Percentiles rank a stretch among this genome's conserved stretches.
Conservation (phyloP, 1,139 yeast genomes). For the Lodderomyces orthopsilosis region DNA sequence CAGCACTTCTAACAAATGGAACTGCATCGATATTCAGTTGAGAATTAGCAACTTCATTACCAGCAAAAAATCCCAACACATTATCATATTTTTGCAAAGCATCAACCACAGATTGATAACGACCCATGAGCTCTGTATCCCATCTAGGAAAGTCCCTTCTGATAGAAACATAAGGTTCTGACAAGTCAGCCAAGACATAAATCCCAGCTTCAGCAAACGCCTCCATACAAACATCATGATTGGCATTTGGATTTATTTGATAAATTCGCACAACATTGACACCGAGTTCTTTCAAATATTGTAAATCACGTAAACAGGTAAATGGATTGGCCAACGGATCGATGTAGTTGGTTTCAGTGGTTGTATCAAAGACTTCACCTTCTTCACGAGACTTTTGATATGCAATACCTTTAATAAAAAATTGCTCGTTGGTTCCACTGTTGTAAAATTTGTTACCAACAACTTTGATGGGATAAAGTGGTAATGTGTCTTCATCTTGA, state of each 20-base stretch:
- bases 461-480: constrained; percentile 15
- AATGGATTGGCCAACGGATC: constrained; percentile 52
- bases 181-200: constrained; percentile 52
- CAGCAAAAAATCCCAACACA: constrained; percentile 57
- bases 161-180: constrained; percentile 53
- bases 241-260: constrained; percentile 47
- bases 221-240: constrained; percentile 56
- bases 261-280: constrained; percentile 56
- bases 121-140: constrained; percentile 32
- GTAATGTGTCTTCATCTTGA: background rate
- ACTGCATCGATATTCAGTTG: constrained; percentile 48
- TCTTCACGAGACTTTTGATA: constrained; percentile 49
- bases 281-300: constrained; percentile 44
- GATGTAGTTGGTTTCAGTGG: constrained; percentile 35
- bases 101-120: constrained; percentile 51
- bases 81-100: constrained; percentile 47
- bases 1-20: constrained; percentile 62
- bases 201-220: constrained; percentile 53
- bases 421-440: constrained; percentile 41
- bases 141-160: constrained; percentile 50
- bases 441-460: constrained; percentile 49
- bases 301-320: constrained; percentile 51
- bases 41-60: constrained; percentile 59
- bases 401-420: constrained; percentile 58
- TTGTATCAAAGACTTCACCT: constrained; percentile 22